Conservation (phyloP, 257 asterid species). For the Solanum lycopersicoides region DNA sequence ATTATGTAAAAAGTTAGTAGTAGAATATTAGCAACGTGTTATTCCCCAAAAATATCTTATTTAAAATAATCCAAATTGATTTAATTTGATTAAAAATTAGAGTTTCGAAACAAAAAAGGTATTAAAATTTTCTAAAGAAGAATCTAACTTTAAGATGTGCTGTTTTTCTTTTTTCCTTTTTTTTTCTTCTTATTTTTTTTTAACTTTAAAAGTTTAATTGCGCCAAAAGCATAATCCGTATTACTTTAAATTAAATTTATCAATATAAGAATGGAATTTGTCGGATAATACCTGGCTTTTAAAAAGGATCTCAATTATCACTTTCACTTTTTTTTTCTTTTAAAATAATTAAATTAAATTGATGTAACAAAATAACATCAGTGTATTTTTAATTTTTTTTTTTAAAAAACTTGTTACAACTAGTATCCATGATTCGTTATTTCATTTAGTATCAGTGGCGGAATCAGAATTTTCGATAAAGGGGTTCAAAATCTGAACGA, state of each 20-base stretch:
- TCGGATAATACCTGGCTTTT: conserved; percentile 20
- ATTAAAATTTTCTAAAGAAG: conserved; percentile 8
- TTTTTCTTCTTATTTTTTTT: background rate
- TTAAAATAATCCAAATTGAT: background rate
- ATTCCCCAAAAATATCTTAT: background rate
- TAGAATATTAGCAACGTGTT: conserved; percentile 12
- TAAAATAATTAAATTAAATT: background rate
- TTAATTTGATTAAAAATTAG: background rate
- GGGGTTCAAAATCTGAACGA: too few relatives aligned
- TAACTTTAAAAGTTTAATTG: background rate
- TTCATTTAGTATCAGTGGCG: too few relatives aligned
- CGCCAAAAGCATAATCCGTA: conserved; percentile 29
- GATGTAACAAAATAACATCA: background rate
- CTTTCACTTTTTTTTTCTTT: background rate
- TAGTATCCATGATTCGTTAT: background rate
- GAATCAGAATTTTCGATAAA: too few relatives aligned
- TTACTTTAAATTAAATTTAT: conserved; percentile 28
- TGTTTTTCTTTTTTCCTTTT: background rate
- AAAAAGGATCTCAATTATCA: conserved; percentile 2
- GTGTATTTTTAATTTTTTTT: background rate
- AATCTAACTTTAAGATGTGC: conserved; percentile 20
- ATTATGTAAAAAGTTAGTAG: conserved; percentile 22
- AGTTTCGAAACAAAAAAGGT: background rate
- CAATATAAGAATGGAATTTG: conserved; percentile 43
- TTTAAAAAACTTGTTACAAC: too few relatives aligned